Percentiles rank a stretch among this genome's conserved stretches.
These are phyloP conservation scores for Solanum ossicruentum DNA, from an alignment of 257 asterid species.

Conservation along the genomic window DNA sequence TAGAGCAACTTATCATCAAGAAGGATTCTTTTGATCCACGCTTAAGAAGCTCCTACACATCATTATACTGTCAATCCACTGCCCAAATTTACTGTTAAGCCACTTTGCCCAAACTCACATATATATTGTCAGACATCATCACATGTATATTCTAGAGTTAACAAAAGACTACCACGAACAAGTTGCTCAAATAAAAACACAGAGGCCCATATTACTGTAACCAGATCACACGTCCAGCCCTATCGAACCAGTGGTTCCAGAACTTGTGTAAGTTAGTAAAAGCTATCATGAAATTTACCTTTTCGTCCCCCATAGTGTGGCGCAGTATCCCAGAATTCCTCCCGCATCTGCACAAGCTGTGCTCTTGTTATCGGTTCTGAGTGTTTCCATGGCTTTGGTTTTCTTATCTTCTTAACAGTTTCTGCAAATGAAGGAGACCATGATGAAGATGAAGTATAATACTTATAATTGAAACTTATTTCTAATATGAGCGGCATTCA, in stretches of 20 bases:
- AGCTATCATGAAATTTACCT: conserved; percentile 22
- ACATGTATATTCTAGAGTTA: background rate
- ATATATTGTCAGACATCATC: background rate
- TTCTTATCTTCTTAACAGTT: conserved; percentile 40
- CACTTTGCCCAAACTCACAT: background rate
- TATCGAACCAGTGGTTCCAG: background rate
- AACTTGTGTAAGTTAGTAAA: background rate
- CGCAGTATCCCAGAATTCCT: conserved; percentile 77
- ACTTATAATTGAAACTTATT: background rate
- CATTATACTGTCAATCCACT: background rate
- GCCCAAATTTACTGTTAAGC: background rate
- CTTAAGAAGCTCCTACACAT: background rate
- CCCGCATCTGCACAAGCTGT: conserved; percentile 50
- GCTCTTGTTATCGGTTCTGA: conserved; percentile 49
- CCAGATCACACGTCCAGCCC: background rate
- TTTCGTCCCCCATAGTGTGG: conserved; percentile 72
- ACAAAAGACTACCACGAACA: background rate
- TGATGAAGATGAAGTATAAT: background rate
- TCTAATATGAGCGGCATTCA: background rate
- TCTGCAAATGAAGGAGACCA: conserved; percentile 18
- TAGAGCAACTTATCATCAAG: background rate
- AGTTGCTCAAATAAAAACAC: background rate
- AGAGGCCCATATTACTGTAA: background rate
- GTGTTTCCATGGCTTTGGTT: conserved; percentile 73
- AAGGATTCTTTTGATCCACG: background rate